Evolutionary conservation across 768 basidiomycete species (phyloP), one percentile per base, ranked within the genome.

Genomic region (Naganishia friedmannii): DNA sequence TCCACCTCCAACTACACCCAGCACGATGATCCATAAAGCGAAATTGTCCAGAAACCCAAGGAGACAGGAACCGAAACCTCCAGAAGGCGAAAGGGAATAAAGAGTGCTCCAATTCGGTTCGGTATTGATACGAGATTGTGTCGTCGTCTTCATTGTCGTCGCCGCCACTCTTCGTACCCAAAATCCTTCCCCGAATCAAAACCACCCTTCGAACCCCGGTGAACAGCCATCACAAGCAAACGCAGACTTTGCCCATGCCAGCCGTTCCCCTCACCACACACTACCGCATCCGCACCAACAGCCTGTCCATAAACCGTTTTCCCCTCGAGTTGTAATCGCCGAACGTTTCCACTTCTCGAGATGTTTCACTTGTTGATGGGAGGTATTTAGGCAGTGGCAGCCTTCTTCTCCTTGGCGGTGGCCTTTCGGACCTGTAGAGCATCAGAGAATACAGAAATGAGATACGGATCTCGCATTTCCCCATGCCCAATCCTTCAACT

Each of bases 391-490:
- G 78, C 78, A 54, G 80, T 75, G 42, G 60, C 60, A 73, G 81
- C 77, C 79, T 82, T 82, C 79, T 79, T 80, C 80, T 81, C 81
- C 76, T 81, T 80, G 76, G 74, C 78, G 80, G 78, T 74, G 66
- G 81, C 81, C 78, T 81, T 80, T 69, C 80, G 73, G 74, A 82
- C 74, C 74, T 73, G 66, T 31, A 57, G 37, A 53, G 21, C 23
- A 17, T 46, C 65, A 31, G 6, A 51, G 31, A 58, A 21, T 19
- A n/a, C 21, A 4, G 39, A 4, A n/a, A 45, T 42, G 42, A 42
- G 42, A 42, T 3, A 63, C 37, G 31, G n/a, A 15, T n/a, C 12
- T 7, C 28, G 9, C 32, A 58, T 46, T 56, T 13, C 23, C 15
- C n/a, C 9, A 37, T n/a, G n/a, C n/a, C 29, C 26, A 48, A 21